A percentile compares a stretch with the other conserved stretches of the same genome.
Conservation (phyloP, 805 yeast species). For the Candida andamanensis region DNA sequence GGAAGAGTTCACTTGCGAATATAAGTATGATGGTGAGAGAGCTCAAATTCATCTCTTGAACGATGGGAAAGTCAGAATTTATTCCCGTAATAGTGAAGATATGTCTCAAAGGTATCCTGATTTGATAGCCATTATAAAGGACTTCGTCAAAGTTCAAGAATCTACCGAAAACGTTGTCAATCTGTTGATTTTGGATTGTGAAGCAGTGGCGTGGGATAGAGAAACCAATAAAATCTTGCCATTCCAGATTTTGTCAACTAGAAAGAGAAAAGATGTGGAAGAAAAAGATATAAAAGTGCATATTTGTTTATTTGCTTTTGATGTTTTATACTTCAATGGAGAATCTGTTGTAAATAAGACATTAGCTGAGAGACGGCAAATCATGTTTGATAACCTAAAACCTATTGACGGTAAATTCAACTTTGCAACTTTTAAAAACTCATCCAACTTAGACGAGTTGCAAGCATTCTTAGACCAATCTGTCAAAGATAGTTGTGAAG, state of each 20-base stretch:
- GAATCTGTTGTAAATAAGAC: conserved; percentile 63
- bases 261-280: conserved; percentile 91
- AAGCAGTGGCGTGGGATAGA: conserved; percentile 96
- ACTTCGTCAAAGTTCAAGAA: conserved; percentile 40
- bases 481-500: conserved; percentile 87
- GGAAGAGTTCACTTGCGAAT: conserved; percentile 87
- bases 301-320: conserved; percentile 91
- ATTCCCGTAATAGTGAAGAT: conserved; percentile 93
- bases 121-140: conserved; percentile 61
- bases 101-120: conserved; percentile 97
- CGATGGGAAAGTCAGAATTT: conserved; percentile 66
- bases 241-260: conserved; percentile 86
- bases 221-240: conserved; percentile 77
- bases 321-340: conserved; percentile 70
- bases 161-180: conserved; percentile 24
- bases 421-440: conserved; percentile 70
- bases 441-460: conserved; percentile 67
- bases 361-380: conserved; percentile 62
- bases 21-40: conserved; percentile 96
- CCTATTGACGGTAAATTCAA: conserved; percentile 72
- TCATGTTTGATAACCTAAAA: conserved; percentile 51
- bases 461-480: conserved; percentile 85
- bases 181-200: conserved; percentile 78
- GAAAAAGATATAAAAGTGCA: conserved; percentile 83
- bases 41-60: conserved; percentile 83